Evolutionary conservation across 768 basidiomycete species (phyloP).

Genomic region (Panus rudis): DNA sequence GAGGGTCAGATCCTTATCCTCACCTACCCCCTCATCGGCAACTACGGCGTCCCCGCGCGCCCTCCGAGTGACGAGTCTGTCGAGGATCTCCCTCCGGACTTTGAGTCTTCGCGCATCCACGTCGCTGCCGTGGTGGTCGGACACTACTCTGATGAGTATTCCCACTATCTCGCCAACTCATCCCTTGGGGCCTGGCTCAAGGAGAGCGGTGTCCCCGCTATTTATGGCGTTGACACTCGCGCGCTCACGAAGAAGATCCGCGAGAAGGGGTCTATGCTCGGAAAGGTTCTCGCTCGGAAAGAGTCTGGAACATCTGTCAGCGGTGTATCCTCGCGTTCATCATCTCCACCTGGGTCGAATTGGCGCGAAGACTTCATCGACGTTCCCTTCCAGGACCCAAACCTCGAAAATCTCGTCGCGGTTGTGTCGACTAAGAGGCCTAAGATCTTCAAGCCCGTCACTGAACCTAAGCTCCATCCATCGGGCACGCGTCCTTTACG

Average conservation of each 20-base stretch:
- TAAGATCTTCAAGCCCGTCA: constrained; percentile 58
- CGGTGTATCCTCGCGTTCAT: constrained; percentile 32
- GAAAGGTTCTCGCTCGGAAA: constrained; percentile 68
- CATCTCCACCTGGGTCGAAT: constrained; percentile 38
- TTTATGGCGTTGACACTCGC: constrained; percentile 94
- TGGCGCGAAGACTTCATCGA: constrained; percentile 86
- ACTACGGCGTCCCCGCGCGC: constrained; percentile 92
- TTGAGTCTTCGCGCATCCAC: constrained; percentile 95
- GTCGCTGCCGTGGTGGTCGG: constrained; percentile 87
- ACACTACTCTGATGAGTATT: constrained; percentile 90
- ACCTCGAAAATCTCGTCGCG: constrained; percentile 84
- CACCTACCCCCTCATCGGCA: constrained; percentile 95
- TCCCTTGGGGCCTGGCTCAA: constrained; percentile 90
- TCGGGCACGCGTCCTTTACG: constrained; percentile 68
- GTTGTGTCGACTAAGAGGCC: constrained; percentile 72
- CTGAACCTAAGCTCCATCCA: constrained; percentile 57
- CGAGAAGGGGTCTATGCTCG: constrained; percentile 91
- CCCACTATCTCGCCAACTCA: constrained; percentile 87
- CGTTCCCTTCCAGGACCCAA: constrained; percentile 83
- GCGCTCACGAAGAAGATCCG: constrained; percentile 94
- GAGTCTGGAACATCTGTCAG: constrained; percentile 26
- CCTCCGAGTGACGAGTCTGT: constrained; percentile 28
- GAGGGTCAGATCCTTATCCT: constrained; percentile 96
- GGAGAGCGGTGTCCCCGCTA: constrained; percentile 89
- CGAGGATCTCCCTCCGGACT: constrained; percentile 63